Percentiles rank a stretch among this genome's conserved stretches.
Evolutionary conservation across 352 stramenopile species (phyloP).

Genomic region (Phytophthora sp.): DNA sequence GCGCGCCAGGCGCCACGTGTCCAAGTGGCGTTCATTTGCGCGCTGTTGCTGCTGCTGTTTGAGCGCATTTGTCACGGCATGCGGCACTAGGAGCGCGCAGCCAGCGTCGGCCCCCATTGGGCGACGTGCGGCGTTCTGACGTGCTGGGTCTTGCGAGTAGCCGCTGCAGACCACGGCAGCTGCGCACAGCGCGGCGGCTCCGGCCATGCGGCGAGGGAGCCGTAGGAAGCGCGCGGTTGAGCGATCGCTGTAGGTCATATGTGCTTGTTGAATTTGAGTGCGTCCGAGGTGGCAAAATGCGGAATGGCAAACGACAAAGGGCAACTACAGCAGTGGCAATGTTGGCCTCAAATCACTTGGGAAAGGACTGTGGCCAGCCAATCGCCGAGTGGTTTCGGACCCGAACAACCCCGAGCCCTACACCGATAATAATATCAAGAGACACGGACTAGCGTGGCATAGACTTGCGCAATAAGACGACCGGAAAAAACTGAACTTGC

Average conservation of each 20-base stretch:
- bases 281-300: constrained; percentile 18
- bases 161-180: constrained; percentile 22
- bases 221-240: constrained; percentile 22
- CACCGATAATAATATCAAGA: constrained; percentile 7
- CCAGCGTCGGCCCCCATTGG: constrained; percentile 10
- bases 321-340: constrained; percentile 7
- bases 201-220: constrained; percentile 32
- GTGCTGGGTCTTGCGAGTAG: constrained; percentile 7
- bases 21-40: neutral
- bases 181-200: constrained; percentile 28
- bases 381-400: constrained; percentile 8
- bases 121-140: constrained; percentile 17
- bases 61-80: constrained; percentile 9
- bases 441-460: constrained; percentile 15
- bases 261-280: neutral
- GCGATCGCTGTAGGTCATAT: constrained; percentile 32
- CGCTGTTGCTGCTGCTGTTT: constrained; percentile 26
- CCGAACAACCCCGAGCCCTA: neutral
- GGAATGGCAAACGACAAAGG: constrained; percentile 23
- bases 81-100: constrained; percentile 17
- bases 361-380: constrained; percentile 18
- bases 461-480: constrained; percentile 14
- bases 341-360: too few relatives aligned
- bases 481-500: constrained; percentile 18
- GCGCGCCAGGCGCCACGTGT: constrained; percentile 26